Evolutionary conservation across 495 filamentous ascomycete species (phyloP).

Genomic region (Penicillium daleae): DNA sequence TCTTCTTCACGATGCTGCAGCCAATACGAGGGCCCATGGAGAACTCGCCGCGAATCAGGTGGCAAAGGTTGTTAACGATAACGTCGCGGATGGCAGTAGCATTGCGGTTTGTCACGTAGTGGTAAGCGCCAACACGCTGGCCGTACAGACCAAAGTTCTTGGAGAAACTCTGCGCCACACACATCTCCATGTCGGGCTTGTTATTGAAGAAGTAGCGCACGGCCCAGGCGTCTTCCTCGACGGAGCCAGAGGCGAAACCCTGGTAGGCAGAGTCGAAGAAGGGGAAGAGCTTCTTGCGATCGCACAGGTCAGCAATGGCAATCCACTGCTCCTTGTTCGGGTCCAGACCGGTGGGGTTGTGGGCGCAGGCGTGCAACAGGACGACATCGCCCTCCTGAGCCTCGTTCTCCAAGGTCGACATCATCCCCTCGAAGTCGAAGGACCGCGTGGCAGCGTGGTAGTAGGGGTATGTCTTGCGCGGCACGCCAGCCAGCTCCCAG

Average conservation of each 20-base stretch:
- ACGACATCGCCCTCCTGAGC: conserved; percentile 49
- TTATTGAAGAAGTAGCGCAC: conserved; percentile 56
- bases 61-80: conserved; percentile 48
- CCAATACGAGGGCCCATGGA: conserved; percentile 54
- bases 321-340: conserved; percentile 58
- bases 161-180: conserved; percentile 56
- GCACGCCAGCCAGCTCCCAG: conserved; percentile 49
- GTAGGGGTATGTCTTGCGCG: conserved; percentile 54
- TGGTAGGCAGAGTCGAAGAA: conserved; percentile 62
- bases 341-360: conserved; percentile 60
- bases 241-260: conserved; percentile 58
- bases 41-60: conserved; percentile 52
- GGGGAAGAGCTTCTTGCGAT: conserved; percentile 56
- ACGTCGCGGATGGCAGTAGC: conserved; percentile 39
- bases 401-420: conserved; percentile 46
- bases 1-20: conserved; percentile 53
- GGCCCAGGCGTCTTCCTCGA: conserved; percentile 57
- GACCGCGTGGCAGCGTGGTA: conserved; percentile 48
- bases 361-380: conserved; percentile 57
- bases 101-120: conserved; percentile 45
- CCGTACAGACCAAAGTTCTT: conserved; percentile 63
- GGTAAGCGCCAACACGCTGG: conserved; percentile 54
- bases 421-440: conserved; percentile 53
- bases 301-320: conserved; percentile 52
- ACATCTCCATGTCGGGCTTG: conserved; percentile 54